phyloP scores from a whole-genome alignment of 2,329 filamentous ascomycete genomes.

The Metarhizium album region DNA sequence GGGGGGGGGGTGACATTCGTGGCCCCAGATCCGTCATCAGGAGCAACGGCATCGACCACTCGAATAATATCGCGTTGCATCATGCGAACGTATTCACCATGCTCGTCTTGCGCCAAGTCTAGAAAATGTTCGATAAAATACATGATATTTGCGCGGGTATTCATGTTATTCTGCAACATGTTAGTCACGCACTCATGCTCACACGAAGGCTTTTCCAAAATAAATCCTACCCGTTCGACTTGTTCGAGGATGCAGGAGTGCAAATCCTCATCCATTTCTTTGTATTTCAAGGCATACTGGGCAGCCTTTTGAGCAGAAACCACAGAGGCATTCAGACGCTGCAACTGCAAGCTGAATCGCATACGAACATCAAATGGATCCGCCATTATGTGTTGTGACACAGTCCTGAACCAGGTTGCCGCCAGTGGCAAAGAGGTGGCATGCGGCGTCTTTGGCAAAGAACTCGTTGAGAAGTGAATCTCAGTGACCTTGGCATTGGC shows the following conservation, averaged over 20 bases:
- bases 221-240: conserved; percentile 56
- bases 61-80: conserved; percentile 86
- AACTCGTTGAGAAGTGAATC: neutral
- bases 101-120: conserved; percentile 68
- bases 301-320: conserved; percentile 86
- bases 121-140: conserved; percentile 96
- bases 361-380: conserved; percentile 98
- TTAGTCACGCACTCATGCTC: neutral
- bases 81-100: conserved; percentile 81
- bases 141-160: conserved; percentile 96
- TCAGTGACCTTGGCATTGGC: conserved; percentile 5
- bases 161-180: conserved; percentile 68
- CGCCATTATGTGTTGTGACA: conserved; percentile 29
- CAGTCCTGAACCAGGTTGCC: neutral
- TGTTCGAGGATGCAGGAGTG: conserved; percentile 97
- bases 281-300: conserved; percentile 87
- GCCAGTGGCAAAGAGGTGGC: neutral
- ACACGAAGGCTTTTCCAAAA: neutral
- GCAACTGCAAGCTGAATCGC: conserved; percentile 84
- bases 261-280: conserved; percentile 91
- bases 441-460: neutral
- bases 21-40: conserved; percentile 74
- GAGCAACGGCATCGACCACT: conserved; percentile 86
- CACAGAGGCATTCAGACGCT: conserved; percentile 83
- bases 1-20: conserved; percentile 95